Conservation (phyloP, 2,329 filamentous ascomycete genomes). For the Penicillium sp. region DNA sequence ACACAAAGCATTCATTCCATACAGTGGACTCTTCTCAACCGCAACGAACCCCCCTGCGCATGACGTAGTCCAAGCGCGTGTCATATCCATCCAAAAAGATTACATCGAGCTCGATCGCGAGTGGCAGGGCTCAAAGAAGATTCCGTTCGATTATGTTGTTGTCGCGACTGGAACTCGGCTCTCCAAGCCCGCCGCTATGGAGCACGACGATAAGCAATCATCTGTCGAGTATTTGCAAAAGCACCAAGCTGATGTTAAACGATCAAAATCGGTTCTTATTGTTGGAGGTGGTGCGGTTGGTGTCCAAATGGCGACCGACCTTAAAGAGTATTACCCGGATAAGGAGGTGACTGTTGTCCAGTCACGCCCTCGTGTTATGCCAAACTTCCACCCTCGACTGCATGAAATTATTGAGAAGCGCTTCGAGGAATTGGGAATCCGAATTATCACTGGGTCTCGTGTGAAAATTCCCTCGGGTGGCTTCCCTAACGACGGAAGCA, state of each 20-base stretch:
- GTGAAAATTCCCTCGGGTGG: constrained; percentile 36
- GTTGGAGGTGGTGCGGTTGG: constrained; percentile 59
- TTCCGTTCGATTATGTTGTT: constrained; percentile 43
- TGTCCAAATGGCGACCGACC: constrained; percentile 58
- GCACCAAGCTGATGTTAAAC: constrained; percentile 40
- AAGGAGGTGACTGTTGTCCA: constrained; percentile 58
- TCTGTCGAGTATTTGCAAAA: constrained; percentile 42
- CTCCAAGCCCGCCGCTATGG: constrained; percentile 43
- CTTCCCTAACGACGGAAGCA: constrained; percentile 35
- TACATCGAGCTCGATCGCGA: constrained; percentile 42
- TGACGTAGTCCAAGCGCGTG: constrained; percentile 41
- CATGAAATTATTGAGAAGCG: constrained; percentile 41
- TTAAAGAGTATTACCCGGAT: constrained; percentile 55
- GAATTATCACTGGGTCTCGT: constrained; percentile 40
- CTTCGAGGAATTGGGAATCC: constrained; percentile 43
- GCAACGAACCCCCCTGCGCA: constrained; percentile 34
- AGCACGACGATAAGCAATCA: constrained; percentile 40
- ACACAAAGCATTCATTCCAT: constrained; percentile 46
- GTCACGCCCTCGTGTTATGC: constrained; percentile 50
- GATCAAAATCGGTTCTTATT: constrained; percentile 42
- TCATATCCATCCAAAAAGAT: constrained; percentile 36
- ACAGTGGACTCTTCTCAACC: constrained; percentile 39
- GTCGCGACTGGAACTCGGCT: constrained; percentile 44
- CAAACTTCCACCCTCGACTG: constrained; percentile 39
- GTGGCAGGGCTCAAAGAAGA: constrained; percentile 41